A percentile compares a stretch with the other conserved stretches of the same genome.
Conservation (phyloP, 1,139 yeast species). For the Magnusiomyces ingens region DNA sequence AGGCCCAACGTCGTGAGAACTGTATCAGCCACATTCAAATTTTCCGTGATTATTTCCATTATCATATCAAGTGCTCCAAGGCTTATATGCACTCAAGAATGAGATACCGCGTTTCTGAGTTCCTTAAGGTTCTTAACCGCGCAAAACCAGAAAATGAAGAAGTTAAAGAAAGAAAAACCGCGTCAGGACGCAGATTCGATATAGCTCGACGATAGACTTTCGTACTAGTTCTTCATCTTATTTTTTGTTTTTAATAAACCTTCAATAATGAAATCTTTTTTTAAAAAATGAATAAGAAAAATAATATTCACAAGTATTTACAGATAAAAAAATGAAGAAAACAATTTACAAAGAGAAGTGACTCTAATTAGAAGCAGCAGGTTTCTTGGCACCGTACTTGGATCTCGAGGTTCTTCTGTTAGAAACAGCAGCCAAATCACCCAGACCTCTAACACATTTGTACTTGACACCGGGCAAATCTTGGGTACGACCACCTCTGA, state of each 20-base stretch:
- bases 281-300: slow-evolving; percentile 1
- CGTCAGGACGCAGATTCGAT: slow-evolving; percentile 73
- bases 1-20: slow-evolving; percentile 68
- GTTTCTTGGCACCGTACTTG: slow-evolving; percentile 90
- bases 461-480: slow-evolving; percentile 98
- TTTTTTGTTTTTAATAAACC: background rate
- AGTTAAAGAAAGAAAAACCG: slow-evolving; percentile 68
- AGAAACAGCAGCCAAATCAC: slow-evolving; percentile 92
- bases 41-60: slow-evolving; percentile 94
- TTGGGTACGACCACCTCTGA: slow-evolving; percentile 96
- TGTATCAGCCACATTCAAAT: slow-evolving; percentile 84
- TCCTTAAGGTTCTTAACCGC: slow-evolving; percentile 89
- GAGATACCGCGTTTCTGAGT: slow-evolving; percentile 91
- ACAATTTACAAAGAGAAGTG: background rate
- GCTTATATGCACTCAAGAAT: slow-evolving; percentile 98
- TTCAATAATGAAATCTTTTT: slow-evolving; percentile 1
- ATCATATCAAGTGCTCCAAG: slow-evolving; percentile 95
- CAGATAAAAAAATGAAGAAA: background rate
- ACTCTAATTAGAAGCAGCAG: slow-evolving; percentile 34
- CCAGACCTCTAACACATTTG: slow-evolving; percentile 87
- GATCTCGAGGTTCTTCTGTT: slow-evolving; percentile 86
- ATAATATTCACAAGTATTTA: slow-evolving; percentile 1
- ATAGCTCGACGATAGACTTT: background rate
- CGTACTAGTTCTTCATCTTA: background rate
- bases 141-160: slow-evolving; percentile 92